Base-by-base conservation (phyloP, 176 grass and related monocot genomes). In the Pontederia crassipes region DNA sequence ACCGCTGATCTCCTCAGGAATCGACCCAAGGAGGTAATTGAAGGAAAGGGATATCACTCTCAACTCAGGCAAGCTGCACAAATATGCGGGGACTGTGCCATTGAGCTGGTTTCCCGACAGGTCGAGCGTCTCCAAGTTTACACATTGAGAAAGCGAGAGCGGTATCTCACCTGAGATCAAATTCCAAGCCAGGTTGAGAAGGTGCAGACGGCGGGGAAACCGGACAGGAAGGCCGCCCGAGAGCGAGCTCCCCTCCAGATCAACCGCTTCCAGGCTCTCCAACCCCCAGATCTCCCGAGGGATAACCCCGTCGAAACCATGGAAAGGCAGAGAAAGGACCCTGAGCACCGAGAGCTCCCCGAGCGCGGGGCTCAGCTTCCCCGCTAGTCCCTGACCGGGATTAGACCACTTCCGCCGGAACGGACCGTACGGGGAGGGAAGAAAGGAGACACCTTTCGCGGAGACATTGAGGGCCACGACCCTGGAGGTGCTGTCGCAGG, bases 211-310 rank as follows among this genome's bases (percentile, higher is more conserved):
- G 40, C 59, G 85, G 26, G 90, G 82, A 58, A 86, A 86, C 46
- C 62, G 46, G 45, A 55, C 9, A 56, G 90, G 90, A 40, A 95
- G 78, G 50, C 70, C 75, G 48, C 90, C 82, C 4, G 47, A 74
- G 28, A 95, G 68, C 11, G 73, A 89, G 71, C 83, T 95, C 9
- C 81, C 80, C 12, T 75, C 75, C 18, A 95, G 79, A 84, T 83
- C 81, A 69, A 95, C 55, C 54, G 72, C 59, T 66, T 80, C 68
- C 18, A 95, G 82, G 54, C 78, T 86, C 67, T 83, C 77, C 69
- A 95, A 48, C 54, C 56, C 55, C 90, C 86, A 95, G 86, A 95
- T 86, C 86, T 81, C 82, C 18, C 58, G 66, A 10, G 86, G 90
- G 75, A 95, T 83, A 82, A 79, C 82, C 13, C 86, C 82, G 40